These are phyloP conservation scores for Cyberlindnera xylosilytica DNA, from an alignment of 805 yeast species.

Conservation along the genomic window DNA sequence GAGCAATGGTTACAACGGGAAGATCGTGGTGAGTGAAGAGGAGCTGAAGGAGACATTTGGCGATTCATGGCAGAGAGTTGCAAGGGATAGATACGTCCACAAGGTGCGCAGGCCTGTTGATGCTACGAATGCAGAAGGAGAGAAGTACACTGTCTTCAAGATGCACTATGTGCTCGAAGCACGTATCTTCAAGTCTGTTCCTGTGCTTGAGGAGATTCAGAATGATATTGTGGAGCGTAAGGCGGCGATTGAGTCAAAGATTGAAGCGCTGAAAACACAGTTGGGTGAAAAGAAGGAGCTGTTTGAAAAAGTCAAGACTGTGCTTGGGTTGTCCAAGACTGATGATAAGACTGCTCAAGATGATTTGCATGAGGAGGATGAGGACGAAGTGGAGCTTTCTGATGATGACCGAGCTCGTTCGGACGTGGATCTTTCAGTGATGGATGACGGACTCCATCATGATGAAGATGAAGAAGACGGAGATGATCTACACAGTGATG, in stretches of 20 bases:
- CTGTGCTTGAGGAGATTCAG: not conserved
- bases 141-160: no score
- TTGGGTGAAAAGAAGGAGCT: no score
- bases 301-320: no score
- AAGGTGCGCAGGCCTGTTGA: not conserved
- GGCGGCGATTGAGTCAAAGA: not conserved
- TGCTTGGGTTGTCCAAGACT: no score
- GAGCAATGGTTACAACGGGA: no score
- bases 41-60: conserved; percentile 20
- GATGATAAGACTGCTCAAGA: no score
- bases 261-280: no score
- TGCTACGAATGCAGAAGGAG: not conserved
- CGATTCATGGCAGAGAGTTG: conserved; percentile 6
- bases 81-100: conserved; percentile 1
- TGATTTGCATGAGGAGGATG: no score
- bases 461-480: conserved; percentile 6
- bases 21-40: conserved; percentile 8
- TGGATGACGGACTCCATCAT: not conserved
- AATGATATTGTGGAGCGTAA: not conserved
- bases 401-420: not conserved
- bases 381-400: no score
- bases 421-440: not conserved
- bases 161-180: not conserved
- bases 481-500: no score
- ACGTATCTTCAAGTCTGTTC: not conserved